Base-by-base conservation (phyloP, 345 rosid genomes). In the Psidium guajava region DNA sequence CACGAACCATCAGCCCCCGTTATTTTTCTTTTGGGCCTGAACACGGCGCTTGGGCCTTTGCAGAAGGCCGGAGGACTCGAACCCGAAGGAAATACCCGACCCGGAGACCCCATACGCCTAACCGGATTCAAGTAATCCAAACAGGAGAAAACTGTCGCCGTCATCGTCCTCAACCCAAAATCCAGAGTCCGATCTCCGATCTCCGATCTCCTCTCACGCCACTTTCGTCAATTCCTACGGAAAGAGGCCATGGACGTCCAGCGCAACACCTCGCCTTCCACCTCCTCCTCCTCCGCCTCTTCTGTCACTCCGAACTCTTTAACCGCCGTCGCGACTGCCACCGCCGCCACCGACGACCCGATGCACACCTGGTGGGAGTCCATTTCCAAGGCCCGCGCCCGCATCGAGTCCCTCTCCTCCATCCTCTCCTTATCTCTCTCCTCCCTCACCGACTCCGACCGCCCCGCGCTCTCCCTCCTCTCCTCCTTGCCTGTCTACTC, bases 321-420 rank as follows among this genome's bases (percentile, higher is more conserved):
- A 20, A 32, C 77, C 77, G 24, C 77, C 77, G 77, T 16, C 44
- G 44, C 24, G 44, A 36, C 77, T 12, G 77, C 44, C 22, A 24
- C 86, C 51, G 36, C 81, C 49, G 49, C 84, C 75, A 89, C 90
- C 81, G 89, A 86, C 58, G 95, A 94, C 85, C 94, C 94, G 20
- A 91, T 94, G 94, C 98, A 97, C 84, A 94, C 99, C 4, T 96
- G 98, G 98, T 97, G 98, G 98, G 99, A 97, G 87, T 93, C 99
- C 73, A 90, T 97, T 86, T 97, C 99, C 73, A 97, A 94, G 93
- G 92, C 99, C 51, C 90, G 98, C 28, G 86, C 99, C 74, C 94
- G 93, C 52, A 93, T 97, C 84, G 95, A 96, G 74, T 85, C 98
- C 8, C 94, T 97, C 14, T 92, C 98, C 40, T 81, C 93, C 52